Evolutionary conservation across 192 early-diverging fungal species (phyloP).

Genomic region (Ramicandelaber brevisporus): DNA sequence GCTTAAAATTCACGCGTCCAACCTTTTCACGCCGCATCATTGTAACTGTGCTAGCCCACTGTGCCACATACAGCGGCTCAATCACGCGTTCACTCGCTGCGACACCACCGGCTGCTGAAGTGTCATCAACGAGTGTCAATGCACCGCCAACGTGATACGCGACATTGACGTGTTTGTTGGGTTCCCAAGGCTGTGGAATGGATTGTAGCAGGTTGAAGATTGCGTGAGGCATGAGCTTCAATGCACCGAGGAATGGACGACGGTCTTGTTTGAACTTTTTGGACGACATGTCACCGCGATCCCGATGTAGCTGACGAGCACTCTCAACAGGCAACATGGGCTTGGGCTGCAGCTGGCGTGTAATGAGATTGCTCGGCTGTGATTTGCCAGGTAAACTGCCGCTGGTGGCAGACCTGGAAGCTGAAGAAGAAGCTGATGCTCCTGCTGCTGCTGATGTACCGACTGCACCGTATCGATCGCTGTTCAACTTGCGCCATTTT

Average conservation of each 20-base stretch:
- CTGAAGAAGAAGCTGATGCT: too few relatives aligned
- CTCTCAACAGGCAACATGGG: slow-evolving; percentile 94
- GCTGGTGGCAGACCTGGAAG: too few relatives aligned
- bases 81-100: slow-evolving; percentile 88
- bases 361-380: too few relatives aligned
- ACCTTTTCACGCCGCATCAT: slow-evolving; percentile 99
- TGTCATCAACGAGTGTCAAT: slow-evolving; percentile 94
- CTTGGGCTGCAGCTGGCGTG: too few relatives aligned
- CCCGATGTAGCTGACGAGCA: slow-evolving; percentile 93
- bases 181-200: slow-evolving; percentile 99
- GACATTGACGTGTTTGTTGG: slow-evolving; percentile 83
- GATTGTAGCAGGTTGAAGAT: slow-evolving; percentile 94
- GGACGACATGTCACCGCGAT: slow-evolving; percentile 97
- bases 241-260: slow-evolving; percentile 89
- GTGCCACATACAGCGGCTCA: slow-evolving; percentile 92
- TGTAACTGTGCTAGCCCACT: slow-evolving; percentile 99
- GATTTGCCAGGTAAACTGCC: too few relatives aligned
- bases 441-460: slow-evolving; percentile 81
- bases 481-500: slow-evolving; percentile 80
- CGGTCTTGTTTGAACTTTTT: slow-evolving; percentile 95
- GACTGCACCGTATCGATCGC: slow-evolving; percentile 83
- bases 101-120: too few relatives aligned
- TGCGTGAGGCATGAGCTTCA: slow-evolving; percentile 97
- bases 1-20: slow-evolving; percentile 91
- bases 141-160: slow-evolving; percentile 97